A percentile compares a stretch with the other conserved stretches of the same genome.
These are phyloP conservation scores for Eragrostis tef DNA, from an alignment of 202 grass and related monocot species.

Conservation along the genomic window DNA sequence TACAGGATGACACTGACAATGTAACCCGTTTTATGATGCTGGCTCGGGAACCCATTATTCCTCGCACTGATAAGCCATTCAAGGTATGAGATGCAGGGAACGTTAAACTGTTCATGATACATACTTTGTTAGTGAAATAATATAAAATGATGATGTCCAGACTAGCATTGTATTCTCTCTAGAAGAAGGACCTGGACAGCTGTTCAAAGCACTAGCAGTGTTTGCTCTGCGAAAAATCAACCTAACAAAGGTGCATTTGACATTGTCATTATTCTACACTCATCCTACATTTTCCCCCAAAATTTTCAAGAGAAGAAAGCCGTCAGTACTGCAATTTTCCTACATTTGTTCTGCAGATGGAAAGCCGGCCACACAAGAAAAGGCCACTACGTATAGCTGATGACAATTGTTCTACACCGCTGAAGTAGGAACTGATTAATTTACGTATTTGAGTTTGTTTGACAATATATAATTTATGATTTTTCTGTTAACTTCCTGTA, in stretches of 20 bases:
- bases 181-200: slow-evolving; percentile 90
- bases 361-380: slow-evolving; percentile 82
- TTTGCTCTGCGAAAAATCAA: slow-evolving; percentile 89
- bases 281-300: background rate
- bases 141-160: slow-evolving; percentile 42
- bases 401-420: slow-evolving; percentile 55
- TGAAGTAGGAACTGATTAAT: slow-evolving; percentile 58
- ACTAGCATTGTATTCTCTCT: slow-evolving; percentile 92
- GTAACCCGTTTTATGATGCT: slow-evolving; percentile 91
- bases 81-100: slow-evolving; percentile 50
- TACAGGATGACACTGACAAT: slow-evolving; percentile 82
- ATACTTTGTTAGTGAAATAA: background rate
- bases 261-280: background rate
- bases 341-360: slow-evolving; percentile 61
- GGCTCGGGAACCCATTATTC: slow-evolving; percentile 84
- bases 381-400: slow-evolving; percentile 72
- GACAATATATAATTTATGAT: background rate
- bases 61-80: slow-evolving; percentile 74
- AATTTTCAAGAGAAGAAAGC: background rate
- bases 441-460: background rate
- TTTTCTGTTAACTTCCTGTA: background rate
- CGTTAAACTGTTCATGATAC: background rate
- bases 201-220: slow-evolving; percentile 89
- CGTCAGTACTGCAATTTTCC: background rate
- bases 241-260: slow-evolving; percentile 67